Base-by-base conservation (phyloP, 495 filamentous ascomycete species). In the Penicillium arizonense region DNA sequence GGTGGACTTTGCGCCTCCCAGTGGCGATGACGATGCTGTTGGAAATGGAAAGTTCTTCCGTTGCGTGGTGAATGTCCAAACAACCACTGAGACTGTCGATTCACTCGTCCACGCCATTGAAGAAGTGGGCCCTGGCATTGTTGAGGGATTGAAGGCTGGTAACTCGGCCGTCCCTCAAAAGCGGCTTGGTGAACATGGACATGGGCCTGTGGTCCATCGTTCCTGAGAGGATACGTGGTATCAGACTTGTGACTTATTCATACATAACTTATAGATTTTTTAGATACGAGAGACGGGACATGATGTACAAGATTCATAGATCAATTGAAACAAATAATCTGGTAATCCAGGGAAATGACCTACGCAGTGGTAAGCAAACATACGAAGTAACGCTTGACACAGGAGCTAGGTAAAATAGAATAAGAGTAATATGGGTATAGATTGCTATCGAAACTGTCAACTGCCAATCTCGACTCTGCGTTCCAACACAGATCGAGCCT, bases 1-100 rank as follows among this genome's bases (percentile, higher is more conserved):
- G 92, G 78, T 96, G 24, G 93, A 97, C 74, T 97, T 89, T 73
- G 89, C 92, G 48, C 90, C 90, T 0, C 88, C 74, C 11, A 75
- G 70, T 47, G 67, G 65, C 10, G 74, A 86, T 20, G 70, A 70
- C n/a, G 62, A 77, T 34, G 65, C 65, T 1, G 78, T 83, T 55
- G 74, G 71, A 13, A 80, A 77, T 61, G 93, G 93, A 5, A 85
- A 81, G 65, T 92, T 97, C 62, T 91, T 97, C 70, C 77, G 93
- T 42, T 91, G 89, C 13, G 93, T 97, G 41, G 88, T 96, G 0
- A 95, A 91, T 76, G 77, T 80, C 35, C 77, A 82, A 69, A 96
- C 90, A 16, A 75, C 76, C 51, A 80, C 63, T 69, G 81, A 81
- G 58, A 95, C 90, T 5, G 79, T 94, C 42, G 89, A 95, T 57